These are phyloP conservation scores for Aspergillus cejpii DNA, from an alignment of 2,329 filamentous ascomycete genomes.

Conservation along the genomic window DNA sequence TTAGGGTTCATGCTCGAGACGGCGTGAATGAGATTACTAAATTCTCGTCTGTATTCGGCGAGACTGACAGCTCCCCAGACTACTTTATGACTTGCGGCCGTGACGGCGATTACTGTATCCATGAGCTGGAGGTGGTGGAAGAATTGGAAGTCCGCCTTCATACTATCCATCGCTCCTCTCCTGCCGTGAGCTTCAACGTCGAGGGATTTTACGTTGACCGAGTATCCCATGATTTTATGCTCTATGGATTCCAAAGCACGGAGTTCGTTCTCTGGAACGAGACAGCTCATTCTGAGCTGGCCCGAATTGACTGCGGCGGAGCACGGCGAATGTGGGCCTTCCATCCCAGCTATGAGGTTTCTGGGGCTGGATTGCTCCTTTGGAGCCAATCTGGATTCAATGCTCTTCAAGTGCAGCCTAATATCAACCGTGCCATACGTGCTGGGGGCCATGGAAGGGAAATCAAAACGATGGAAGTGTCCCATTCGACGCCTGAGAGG, in stretches of 20 bases:
- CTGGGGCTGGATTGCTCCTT: slow-evolving; percentile 51
- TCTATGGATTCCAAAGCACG: slow-evolving; percentile 76
- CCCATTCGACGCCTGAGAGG: slow-evolving; percentile 17
- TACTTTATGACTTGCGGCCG: slow-evolving; percentile 64
- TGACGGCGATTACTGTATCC: slow-evolving; percentile 69
- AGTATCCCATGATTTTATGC: slow-evolving; percentile 51
- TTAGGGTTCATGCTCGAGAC: slow-evolving; percentile 48
- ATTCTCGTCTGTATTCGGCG: slow-evolving; percentile 13
- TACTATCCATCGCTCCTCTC: slow-evolving; percentile 60
- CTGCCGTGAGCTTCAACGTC: slow-evolving; percentile 68
- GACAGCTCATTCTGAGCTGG: slow-evolving; percentile 60
- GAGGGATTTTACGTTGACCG: slow-evolving; percentile 61
- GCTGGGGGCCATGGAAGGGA: slow-evolving; percentile 78
- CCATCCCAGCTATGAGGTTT: slow-evolving; percentile 20
- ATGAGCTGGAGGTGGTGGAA: slow-evolving; percentile 28
- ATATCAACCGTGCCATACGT: slow-evolving; percentile 50
- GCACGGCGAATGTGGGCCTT: slow-evolving; percentile 71
- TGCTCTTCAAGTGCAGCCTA: slow-evolving; percentile 35
- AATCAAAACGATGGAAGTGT: slow-evolving; percentile 59
- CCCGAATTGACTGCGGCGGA: slow-evolving; percentile 73
- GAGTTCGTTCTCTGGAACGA: slow-evolving; percentile 79
- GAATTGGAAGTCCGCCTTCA: slow-evolving; percentile 31
- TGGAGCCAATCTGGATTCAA: slow-evolving; percentile 67
- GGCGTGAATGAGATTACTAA: slow-evolving; percentile 60
- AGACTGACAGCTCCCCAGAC: slow-evolving; percentile 15